phyloP scores from a whole-genome alignment of 106 monocot genomes.

The Gastrodia elata region DNA sequence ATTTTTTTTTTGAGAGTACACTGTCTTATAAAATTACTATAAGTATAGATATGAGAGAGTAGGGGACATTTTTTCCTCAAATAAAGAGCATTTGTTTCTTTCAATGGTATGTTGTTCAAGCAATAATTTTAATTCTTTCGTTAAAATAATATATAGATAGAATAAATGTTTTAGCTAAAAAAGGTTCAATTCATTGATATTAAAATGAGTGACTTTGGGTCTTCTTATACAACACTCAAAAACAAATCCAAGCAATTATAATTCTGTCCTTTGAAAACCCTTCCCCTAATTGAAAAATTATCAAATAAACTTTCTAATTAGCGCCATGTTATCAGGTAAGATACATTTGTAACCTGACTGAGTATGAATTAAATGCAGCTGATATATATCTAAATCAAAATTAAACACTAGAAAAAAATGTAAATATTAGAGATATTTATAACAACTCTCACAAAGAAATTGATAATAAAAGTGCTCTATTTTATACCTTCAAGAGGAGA shows the following conservation, averaged over 20 bases:
- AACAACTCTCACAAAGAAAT: background rate
- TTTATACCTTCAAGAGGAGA: slow-evolving; percentile 46
- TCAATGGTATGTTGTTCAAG: background rate
- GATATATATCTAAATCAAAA: background rate
- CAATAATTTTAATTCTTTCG: background rate
- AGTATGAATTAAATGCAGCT: background rate
- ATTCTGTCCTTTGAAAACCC: background rate
- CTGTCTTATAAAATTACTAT: too few species aligned
- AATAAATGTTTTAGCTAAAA: background rate
- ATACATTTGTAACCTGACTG: background rate
- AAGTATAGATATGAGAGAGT: background rate
- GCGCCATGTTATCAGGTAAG: background rate
- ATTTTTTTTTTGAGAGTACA: too few species aligned
- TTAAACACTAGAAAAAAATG: background rate
- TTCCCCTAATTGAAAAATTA: background rate
- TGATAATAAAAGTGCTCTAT: background rate
- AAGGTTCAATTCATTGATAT: background rate
- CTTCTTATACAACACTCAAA: too few species aligned
- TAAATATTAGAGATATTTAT: background rate
- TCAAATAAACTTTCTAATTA: background rate
- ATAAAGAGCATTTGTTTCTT: background rate
- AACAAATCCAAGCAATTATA: background rate
- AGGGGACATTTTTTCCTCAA: background rate
- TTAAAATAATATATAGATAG: background rate
- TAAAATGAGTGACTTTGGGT: too few species aligned